A percentile compares a stretch with the other conserved stretches of the same genome.
phyloP scores from a whole-genome alignment of 192 early-diverging fungal genomes.

The Spinellus fusiger region DNA sequence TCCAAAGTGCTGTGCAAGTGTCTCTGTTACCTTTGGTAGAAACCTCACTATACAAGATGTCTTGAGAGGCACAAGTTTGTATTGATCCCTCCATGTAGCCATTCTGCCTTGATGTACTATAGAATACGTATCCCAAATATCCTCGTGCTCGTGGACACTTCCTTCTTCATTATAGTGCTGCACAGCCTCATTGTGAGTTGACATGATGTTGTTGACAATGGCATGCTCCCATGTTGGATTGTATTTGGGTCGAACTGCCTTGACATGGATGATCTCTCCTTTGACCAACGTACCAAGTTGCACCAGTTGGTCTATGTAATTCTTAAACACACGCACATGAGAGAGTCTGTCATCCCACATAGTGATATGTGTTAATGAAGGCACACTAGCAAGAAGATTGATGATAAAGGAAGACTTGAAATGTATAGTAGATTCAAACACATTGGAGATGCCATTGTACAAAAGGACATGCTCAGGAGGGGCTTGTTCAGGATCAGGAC shows the following conservation, averaged over 20 bases:
- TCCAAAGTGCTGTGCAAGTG: background rate
- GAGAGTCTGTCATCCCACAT: slow-evolving; percentile 29
- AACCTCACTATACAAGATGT: background rate
- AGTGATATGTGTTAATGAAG: slow-evolving; percentile 6
- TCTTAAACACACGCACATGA: slow-evolving; percentile 9
- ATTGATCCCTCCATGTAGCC: background rate
- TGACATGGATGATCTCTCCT: slow-evolving; percentile 8
- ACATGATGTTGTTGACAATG: slow-evolving; percentile 5
- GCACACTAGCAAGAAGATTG: slow-evolving; percentile 8
- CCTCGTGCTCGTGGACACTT: background rate
- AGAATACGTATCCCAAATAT: background rate
- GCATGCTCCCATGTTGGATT: slow-evolving; percentile 15
- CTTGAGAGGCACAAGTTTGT: background rate
- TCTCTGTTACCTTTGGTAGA: background rate
- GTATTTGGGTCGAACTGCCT: slow-evolving; percentile 7
- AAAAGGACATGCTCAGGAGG: background rate
- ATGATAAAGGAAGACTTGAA: slow-evolving; percentile 27
- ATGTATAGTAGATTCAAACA: slow-evolving; percentile 22
- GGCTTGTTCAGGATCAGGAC: slow-evolving; percentile 26
- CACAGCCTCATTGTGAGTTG: slow-evolving; percentile 6
- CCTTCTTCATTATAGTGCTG: background rate
- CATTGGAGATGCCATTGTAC: background rate
- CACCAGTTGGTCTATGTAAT: slow-evolving; percentile 5
- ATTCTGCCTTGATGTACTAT: background rate
- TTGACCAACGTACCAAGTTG: background rate